A percentile compares a stretch with the other conserved stretches of the same genome.
These are phyloP conservation scores for Phytophthora palmivora DNA, from an alignment of 352 stramenopile species.

Conservation along the genomic window DNA sequence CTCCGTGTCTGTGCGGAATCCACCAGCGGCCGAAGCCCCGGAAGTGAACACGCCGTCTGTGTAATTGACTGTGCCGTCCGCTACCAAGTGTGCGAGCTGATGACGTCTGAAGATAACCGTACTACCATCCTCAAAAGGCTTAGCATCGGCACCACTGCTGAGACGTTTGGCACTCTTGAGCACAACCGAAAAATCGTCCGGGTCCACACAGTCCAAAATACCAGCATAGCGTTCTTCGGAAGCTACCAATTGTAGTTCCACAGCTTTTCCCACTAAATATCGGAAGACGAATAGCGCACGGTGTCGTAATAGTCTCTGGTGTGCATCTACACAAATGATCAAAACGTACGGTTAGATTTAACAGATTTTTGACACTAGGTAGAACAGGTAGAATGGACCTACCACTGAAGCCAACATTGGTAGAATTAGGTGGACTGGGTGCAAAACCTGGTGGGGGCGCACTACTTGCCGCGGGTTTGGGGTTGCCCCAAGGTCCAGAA, in stretches of 20 bases:
- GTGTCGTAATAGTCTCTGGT: slow-evolving; percentile 77
- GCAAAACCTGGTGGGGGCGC: slow-evolving; percentile 40
- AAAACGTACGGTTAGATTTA: slow-evolving; percentile 1
- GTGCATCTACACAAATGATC: slow-evolving; percentile 43
- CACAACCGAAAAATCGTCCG: slow-evolving; percentile 85
- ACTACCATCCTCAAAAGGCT: slow-evolving; percentile 74
- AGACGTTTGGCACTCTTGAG: slow-evolving; percentile 78
- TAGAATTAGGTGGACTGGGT: slow-evolving; percentile 15
- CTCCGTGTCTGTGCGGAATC: slow-evolving; percentile 91
- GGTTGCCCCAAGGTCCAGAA: slow-evolving; percentile 46
- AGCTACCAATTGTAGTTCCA: slow-evolving; percentile 72
- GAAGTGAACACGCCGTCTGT: slow-evolving; percentile 48
- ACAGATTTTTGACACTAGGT: background rate
- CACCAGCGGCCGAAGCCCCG: slow-evolving; percentile 20
- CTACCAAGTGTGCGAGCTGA: slow-evolving; percentile 70
- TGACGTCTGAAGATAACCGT: slow-evolving; percentile 79
- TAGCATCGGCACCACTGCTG: slow-evolving; percentile 22
- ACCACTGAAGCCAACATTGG: slow-evolving; percentile 57
- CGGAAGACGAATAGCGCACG: slow-evolving; percentile 84
- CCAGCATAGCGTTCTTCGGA: slow-evolving; percentile 66
- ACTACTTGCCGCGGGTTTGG: slow-evolving; percentile 21
- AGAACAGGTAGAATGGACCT: slow-evolving; percentile 7
- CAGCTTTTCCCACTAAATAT: slow-evolving; percentile 79
- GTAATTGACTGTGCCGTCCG: slow-evolving; percentile 71
- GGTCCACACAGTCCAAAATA: slow-evolving; percentile 84